Evolutionary conservation across 2,329 filamentous ascomycete species (phyloP), one percentile per base, ranked within the genome.

Genomic region (Fusarium buharicum): DNA sequence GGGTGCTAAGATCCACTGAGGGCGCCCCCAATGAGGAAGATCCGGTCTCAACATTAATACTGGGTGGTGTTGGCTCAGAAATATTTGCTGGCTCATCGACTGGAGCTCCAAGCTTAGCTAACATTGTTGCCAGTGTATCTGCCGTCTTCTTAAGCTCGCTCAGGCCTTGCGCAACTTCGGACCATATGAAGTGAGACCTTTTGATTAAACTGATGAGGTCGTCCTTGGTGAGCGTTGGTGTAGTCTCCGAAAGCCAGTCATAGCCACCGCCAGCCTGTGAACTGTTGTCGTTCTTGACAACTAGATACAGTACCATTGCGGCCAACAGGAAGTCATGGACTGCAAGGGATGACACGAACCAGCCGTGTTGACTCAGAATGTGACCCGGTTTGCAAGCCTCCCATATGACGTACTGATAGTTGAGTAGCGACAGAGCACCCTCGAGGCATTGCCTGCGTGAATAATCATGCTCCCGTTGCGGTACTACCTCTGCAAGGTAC

Each of bases 321-420:
- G 86, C 85, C 3, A 89, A 78, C 47, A 89, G 74, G 46, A 85
- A 89, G 68, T 89, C 86, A 46, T 87, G 84, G 47, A 85, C 79
- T 11, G 82, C 80, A 4, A 89, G 73, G 1, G 83, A 83, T 4
- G 81, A 82, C 17, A 87, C 71, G 64, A 87, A 86, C 82, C 85
- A 87, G 6, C 80, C 78, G 33, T 83, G 79, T 27, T 78, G 75
- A 58, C 78, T 75, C 13, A 89, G 73, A 22, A 84, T 75, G 6
- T 82, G 82, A 1, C 85, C 85, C 0, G 85, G 84, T 52, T 80
- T 79, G 3, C 76, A 79, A 1, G 79, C 81, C 45, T 82, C 74
- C 70, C 80, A 79, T 38, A 85, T 79, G 27, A 72, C 70, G 30
- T 75, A 64, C 67, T 86, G 84, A 55, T 79, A 80, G 1, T 74